Conservation (phyloP, 495 filamentous ascomycete genomes). For the Xylaria venustula region DNA sequence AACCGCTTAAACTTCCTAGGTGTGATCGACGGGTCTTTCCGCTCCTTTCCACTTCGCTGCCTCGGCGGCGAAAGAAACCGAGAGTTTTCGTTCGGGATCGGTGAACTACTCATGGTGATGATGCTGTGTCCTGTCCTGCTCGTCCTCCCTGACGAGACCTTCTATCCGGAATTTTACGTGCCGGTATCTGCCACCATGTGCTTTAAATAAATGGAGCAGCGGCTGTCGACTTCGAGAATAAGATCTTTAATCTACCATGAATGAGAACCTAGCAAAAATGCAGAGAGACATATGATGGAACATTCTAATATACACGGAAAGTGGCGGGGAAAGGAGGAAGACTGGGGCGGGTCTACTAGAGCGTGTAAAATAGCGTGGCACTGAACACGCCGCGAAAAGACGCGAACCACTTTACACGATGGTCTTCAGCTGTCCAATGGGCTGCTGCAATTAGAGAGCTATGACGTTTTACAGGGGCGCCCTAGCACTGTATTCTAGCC, state of each 20-base stretch:
- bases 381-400: slow-evolving; percentile 32
- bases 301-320: neutral
- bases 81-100: neutral
- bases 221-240: neutral
- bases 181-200: slow-evolving; percentile 8
- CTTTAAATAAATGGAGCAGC: neutral
- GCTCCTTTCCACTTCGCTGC: slow-evolving; percentile 39
- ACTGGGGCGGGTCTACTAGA: neutral
- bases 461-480: slow-evolving; percentile 6
- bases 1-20: slow-evolving; percentile 76
- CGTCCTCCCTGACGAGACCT: neutral
- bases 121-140: slow-evolving; percentile 4
- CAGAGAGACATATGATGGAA: neutral
- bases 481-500: neutral
- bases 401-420: slow-evolving; percentile 23
- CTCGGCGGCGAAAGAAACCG: slow-evolving; percentile 38
- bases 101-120: slow-evolving; percentile 10
- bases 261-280: neutral
- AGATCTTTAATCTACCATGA: neutral
- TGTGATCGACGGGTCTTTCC: slow-evolving; percentile 58
- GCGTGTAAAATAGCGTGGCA: slow-evolving; percentile 13
- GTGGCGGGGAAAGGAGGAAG: slow-evolving; percentile 8
- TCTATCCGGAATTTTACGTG: neutral
- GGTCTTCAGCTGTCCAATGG: neutral
- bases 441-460: neutral